Evolutionary conservation across 2,329 filamentous ascomycete genomes (phyloP).

Genomic region (Catunica adiposa): DNA sequence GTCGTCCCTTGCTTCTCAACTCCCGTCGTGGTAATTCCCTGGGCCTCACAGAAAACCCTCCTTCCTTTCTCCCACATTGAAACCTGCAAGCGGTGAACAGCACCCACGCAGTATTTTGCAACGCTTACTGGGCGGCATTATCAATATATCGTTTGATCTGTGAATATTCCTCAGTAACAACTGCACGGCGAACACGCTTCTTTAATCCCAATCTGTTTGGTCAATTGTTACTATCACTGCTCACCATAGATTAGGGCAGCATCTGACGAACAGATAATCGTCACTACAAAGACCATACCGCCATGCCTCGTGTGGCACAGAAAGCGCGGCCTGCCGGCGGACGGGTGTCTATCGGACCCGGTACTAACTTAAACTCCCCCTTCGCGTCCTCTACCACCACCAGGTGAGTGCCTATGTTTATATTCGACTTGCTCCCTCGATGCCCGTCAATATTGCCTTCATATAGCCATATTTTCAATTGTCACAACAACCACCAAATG

Average conservation of each 20-base stretch:
- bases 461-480: background rate
- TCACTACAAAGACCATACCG: background rate
- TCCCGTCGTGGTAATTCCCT: background rate
- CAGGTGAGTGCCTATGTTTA: slow-evolving; percentile 29
- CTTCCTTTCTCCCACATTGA: background rate
- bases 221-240: background rate
- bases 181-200: background rate
- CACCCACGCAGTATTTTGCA: background rate
- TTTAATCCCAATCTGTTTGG: background rate
- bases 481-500: background rate
- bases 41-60: background rate
- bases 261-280: background rate
- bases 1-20: background rate
- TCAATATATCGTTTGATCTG: background rate
- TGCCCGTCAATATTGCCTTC: background rate
- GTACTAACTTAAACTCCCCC: slow-evolving; percentile 29
- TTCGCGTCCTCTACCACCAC: slow-evolving; percentile 35
- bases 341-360: slow-evolving; percentile 28
- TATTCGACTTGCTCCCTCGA: background rate
- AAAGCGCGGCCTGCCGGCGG: slow-evolving; percentile 32
- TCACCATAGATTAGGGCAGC: background rate
- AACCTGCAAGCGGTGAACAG: background rate
- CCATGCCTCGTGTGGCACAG: slow-evolving; percentile 44
- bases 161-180: background rate
- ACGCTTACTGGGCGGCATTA: background rate